Conservation (phyloP, 345 rosid species). For the Gossypium raimondii region DNA sequence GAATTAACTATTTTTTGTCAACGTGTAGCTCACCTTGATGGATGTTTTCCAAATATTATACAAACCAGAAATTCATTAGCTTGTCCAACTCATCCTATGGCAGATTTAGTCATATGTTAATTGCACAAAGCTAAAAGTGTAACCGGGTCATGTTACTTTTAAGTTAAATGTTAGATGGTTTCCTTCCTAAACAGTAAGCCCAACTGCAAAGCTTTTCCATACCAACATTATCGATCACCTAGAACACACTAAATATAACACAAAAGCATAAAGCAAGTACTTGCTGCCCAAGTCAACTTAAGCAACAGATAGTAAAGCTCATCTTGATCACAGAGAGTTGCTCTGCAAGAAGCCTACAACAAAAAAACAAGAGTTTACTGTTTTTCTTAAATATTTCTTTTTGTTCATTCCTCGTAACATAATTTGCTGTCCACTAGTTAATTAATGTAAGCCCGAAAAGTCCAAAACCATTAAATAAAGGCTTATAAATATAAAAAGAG, state of each 20-base stretch:
- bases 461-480: background rate
- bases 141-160: too few relatives aligned
- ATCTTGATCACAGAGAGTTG: too few relatives aligned
- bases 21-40: background rate
- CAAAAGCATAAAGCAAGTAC: background rate
- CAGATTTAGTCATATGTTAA: background rate
- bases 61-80: background rate
- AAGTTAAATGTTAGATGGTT: too few relatives aligned
- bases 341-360: too few relatives aligned
- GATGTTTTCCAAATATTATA: too few relatives aligned
- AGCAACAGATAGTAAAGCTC: background rate
- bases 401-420: background rate
- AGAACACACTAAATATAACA: too few relatives aligned
- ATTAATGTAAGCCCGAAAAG: background rate
- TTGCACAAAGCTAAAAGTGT: too few relatives aligned
- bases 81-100: background rate
- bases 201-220: too few relatives aligned
- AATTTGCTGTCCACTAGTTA: background rate
- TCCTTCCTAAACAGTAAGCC: too few relatives aligned
- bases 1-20: background rate
- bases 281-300: background rate
- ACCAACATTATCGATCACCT: too few relatives aligned
- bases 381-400: background rate
- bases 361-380: background rate
- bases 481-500: background rate